phyloP scores from a whole-genome alignment of 345 rosid genomes.

The Rhodomyrtus tomentosa region DNA sequence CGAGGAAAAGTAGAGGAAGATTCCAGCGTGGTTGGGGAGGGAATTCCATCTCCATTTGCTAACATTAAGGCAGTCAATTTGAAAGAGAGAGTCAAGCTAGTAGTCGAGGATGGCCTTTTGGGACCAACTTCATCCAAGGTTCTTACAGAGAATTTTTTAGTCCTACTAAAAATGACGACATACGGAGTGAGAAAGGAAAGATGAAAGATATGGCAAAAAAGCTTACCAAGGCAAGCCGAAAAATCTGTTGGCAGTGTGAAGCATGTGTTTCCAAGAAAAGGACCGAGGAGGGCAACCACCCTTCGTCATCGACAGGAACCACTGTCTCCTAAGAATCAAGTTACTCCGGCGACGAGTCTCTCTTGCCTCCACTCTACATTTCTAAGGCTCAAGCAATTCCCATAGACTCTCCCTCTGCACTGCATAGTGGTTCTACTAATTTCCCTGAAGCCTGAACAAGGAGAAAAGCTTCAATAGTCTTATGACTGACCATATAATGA shows the following conservation, averaged over 20 bases:
- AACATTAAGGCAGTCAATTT: constrained; percentile 38
- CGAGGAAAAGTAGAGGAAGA: constrained; percentile 28
- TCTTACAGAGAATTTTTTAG: constrained; percentile 11
- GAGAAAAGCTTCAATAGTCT: background rate
- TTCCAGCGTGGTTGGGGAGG: constrained; percentile 23
- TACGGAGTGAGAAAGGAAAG: constrained; percentile 33
- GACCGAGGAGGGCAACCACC: constrained; percentile 26
- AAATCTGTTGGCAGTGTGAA: constrained; percentile 43
- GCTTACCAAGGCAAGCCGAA: constrained; percentile 44
- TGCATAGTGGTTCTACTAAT: background rate
- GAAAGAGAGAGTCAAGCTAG: constrained; percentile 33
- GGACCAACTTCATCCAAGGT: constrained; percentile 18
- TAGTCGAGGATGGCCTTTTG: constrained; percentile 33
- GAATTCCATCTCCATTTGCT: constrained; percentile 29
- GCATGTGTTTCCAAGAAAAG: constrained; percentile 55
- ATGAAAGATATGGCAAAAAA: constrained; percentile 43
- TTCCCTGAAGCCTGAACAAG: background rate
- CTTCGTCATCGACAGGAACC: constrained; percentile 12
- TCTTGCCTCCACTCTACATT: constrained; percentile 5
- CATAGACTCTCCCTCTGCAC: constrained; percentile 5
- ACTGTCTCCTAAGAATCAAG: constrained; percentile 18
- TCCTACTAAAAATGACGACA: constrained; percentile 19
- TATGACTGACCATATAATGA: background rate
- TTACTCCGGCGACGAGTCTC: constrained; percentile 36
- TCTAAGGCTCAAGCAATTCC: constrained; percentile 10